These are phyloP conservation scores for Candida vaughaniae DNA, from an alignment of 805 yeast species.

Conservation along the genomic window DNA sequence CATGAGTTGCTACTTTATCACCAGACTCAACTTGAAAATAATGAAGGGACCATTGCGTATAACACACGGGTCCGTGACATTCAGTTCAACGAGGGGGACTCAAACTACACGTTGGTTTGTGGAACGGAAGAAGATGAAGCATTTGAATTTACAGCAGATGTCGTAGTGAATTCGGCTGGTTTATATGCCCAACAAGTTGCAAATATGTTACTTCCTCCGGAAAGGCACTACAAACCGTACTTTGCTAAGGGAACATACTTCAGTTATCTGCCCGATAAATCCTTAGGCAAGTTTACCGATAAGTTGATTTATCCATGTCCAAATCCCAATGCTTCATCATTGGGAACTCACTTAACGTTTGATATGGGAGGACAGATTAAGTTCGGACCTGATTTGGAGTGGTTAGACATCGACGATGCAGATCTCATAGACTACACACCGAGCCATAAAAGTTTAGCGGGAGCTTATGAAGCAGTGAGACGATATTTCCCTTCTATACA, in stretches of 20 bases:
- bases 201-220: conserved; percentile 64
- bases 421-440: conserved; percentile 47
- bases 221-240: conserved; percentile 54
- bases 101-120: conserved; percentile 25
- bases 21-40: conserved; percentile 51
- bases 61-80: conserved; percentile 56
- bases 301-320: conserved; percentile 69
- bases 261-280: conserved; percentile 48
- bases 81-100: conserved; percentile 20
- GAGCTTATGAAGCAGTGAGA: conserved; percentile 57
- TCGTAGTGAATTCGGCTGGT: conserved; percentile 78
- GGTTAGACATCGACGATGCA: conserved; percentile 50
- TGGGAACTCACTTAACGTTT: conserved; percentile 86
- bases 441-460: conserved; percentile 45
- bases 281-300: conserved; percentile 35
- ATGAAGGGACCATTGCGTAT: conserved; percentile 63
- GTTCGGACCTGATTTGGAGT: conserved; percentile 90
- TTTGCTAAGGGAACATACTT: conserved; percentile 89
- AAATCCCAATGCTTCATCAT: conserved; percentile 64
- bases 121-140: conserved; percentile 22
- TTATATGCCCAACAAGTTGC: conserved; percentile 70
- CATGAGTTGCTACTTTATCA: conserved; percentile 69
- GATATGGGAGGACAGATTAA: conserved; percentile 76
- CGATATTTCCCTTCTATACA: conserved; percentile 64
- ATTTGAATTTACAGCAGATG: conserved; percentile 44